These are phyloP conservation scores for Calocybe cyanea DNA, from an alignment of 768 basidiomycete species.

Conservation along the genomic window DNA sequence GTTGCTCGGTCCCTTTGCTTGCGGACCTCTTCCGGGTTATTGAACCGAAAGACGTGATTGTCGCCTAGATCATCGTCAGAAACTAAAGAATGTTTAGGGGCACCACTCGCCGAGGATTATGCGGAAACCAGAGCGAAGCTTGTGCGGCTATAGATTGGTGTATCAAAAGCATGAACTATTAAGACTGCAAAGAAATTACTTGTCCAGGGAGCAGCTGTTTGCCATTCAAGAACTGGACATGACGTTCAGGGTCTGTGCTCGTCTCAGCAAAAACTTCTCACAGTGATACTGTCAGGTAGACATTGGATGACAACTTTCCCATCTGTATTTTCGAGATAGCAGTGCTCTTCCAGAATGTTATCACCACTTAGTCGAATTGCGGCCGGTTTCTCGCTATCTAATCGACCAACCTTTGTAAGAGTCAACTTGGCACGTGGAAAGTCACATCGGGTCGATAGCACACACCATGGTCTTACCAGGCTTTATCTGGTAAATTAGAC, in stretches of 20 bases:
- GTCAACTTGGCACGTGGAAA: not conserved
- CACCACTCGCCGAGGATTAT: slow-evolving; percentile 81
- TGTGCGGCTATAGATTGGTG: slow-evolving; percentile 50
- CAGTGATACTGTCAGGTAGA: slow-evolving; percentile 79
- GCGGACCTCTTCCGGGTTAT: slow-evolving; percentile 91
- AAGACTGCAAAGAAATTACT: slow-evolving; percentile 37
- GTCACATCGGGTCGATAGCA: slow-evolving; percentile 12
- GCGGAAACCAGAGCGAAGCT: slow-evolving; percentile 90
- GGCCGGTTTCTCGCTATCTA: slow-evolving; percentile 76
- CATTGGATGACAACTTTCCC: slow-evolving; percentile 82
- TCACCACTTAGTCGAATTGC: slow-evolving; percentile 92
- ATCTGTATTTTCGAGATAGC: slow-evolving; percentile 82
- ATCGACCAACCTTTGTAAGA: slow-evolving; percentile 66
- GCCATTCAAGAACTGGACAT: slow-evolving; percentile 83
- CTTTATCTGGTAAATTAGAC: slow-evolving; percentile 90
- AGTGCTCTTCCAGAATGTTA: slow-evolving; percentile 91
- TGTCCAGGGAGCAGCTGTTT: slow-evolving; percentile 77
- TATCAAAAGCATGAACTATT: not conserved
- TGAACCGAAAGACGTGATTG: slow-evolving; percentile 97
- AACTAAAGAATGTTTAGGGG: slow-evolving; percentile 1
- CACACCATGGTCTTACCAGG: slow-evolving; percentile 73
- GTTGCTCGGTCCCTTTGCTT: slow-evolving; percentile 84
- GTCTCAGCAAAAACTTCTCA: slow-evolving; percentile 32
- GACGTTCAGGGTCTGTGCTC: slow-evolving; percentile 5
- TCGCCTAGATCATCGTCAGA: slow-evolving; percentile 54